These are phyloP conservation scores for Perkinsus chesapeaki DNA, from an alignment of 169 alveolate species.

Conservation along the genomic window DNA sequence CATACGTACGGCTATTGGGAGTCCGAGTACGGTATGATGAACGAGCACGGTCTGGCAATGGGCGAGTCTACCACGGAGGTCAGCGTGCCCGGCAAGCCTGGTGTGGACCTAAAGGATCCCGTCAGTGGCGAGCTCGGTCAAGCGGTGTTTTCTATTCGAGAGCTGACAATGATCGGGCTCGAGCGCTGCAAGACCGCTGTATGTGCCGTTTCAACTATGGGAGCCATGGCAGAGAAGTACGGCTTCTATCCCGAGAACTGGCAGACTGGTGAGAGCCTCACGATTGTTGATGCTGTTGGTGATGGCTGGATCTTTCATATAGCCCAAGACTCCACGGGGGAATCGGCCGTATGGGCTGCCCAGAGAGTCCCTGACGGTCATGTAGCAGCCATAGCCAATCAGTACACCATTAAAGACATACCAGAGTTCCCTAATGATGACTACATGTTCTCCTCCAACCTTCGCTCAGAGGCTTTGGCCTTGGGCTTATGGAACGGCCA, in stretches of 20 bases:
- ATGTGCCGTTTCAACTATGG: not conserved
- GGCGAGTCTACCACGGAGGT: slow-evolving; percentile 1
- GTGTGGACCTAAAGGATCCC: not conserved
- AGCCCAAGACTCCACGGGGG: not conserved
- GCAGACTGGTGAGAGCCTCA: not conserved
- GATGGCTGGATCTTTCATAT: slow-evolving; percentile 6
- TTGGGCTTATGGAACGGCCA: not conserved
- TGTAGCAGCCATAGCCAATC: slow-evolving; percentile 1
- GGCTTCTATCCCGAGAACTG: not conserved
- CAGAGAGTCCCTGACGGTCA: slow-evolving; percentile 12
- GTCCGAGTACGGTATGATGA: not conserved
- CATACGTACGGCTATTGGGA: slow-evolving; percentile 6
- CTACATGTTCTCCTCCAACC: not conserved
- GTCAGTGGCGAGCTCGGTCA: not conserved
- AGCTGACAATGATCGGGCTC: not conserved
- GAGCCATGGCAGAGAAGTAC: not conserved
- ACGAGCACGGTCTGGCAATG: slow-evolving; percentile 5
- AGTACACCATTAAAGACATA: not conserved
- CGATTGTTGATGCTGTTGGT: not conserved
- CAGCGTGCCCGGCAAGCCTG: not conserved
- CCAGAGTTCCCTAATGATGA: not conserved
- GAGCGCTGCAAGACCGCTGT: slow-evolving; percentile 6
- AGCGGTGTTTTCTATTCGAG: not conserved
- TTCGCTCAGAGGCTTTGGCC: not conserved
- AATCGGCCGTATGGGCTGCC: slow-evolving; percentile 3